These are phyloP conservation scores for Apiospora pterosperma DNA, from an alignment of 2,329 filamentous ascomycete genomes.

Conservation along the genomic window DNA sequence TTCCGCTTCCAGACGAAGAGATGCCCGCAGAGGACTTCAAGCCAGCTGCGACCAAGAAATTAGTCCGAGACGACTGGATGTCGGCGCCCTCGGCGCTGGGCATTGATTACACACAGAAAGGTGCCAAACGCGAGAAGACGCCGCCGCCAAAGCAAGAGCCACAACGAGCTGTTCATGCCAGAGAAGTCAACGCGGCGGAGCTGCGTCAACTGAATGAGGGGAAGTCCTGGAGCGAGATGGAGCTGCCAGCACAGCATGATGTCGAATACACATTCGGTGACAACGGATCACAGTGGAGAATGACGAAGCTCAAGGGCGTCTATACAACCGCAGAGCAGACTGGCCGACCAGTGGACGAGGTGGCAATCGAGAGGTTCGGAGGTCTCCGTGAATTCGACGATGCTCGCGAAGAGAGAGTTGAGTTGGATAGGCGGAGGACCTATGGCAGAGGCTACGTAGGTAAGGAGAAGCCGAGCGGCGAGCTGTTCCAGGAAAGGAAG, in stretches of 20 bases:
- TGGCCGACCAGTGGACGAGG: constrained; percentile 70
- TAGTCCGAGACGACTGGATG: constrained; percentile 91
- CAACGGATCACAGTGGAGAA: constrained; percentile 86
- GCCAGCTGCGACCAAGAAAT: constrained; percentile 26
- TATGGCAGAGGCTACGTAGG: constrained; percentile 84
- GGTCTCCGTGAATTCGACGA: constrained; percentile 84
- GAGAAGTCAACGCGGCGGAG: constrained; percentile 72
- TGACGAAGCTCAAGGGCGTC: constrained; percentile 88
- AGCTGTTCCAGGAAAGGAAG: constrained; percentile 75
- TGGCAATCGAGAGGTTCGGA: constrained; percentile 80
- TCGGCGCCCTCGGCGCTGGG: constrained; percentile 77
- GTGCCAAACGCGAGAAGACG: constrained; percentile 51
- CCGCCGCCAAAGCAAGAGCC: constrained; percentile 54
- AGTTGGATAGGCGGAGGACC: constrained; percentile 75
- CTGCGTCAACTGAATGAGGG: constrained; percentile 59
- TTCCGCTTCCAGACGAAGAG: constrained; percentile 50
- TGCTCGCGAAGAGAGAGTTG: constrained; percentile 87
- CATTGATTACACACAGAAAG: constrained; percentile 75
- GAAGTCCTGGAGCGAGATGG: constrained; percentile 49
- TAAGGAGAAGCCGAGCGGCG: constrained; percentile 83
- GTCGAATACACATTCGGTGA: constrained; percentile 88
- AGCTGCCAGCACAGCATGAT: constrained; percentile 53
- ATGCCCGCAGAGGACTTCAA: constrained; percentile 30
- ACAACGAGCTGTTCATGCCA: constrained; percentile 69
- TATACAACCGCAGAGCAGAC: constrained; percentile 76